Evolutionary conservation across 1,139 yeast genomes (phyloP), one percentile per base, ranked within the genome.

Genomic region (Lodderomyces jiufengensis): DNA sequence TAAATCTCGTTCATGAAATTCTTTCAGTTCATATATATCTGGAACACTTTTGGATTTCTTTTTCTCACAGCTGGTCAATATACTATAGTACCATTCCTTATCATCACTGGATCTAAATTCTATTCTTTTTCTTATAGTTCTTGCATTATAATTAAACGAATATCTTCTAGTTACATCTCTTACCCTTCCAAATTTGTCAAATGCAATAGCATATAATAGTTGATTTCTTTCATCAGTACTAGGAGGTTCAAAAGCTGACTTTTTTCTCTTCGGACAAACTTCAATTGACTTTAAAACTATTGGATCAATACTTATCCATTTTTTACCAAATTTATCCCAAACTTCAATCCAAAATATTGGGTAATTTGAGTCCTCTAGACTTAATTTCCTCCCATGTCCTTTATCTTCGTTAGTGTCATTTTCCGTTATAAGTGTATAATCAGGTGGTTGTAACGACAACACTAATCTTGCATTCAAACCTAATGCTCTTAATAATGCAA

Each of bases 331-430:
- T 34, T 73, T 73, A 54, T 92, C 92, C 95, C 95, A 92, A 0
- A 85, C 96, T 55, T 92, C 99, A 11, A 79, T 80, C 98, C 98
- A 92, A 52, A 84, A 87, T 0, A 87, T 69, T 0, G 97, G 97
- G 50, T 65, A 81, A 4, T 56, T 50, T 0, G 77, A 63, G 14
- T 59, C 58, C 6, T 57, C 59, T 22, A 55, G 46, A 3, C 20
- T 31, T 5, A 12, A n/a, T n/a, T n/a, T n/a, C n/a, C n/a, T n/a
- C n/a, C n/a, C n/a, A n/a, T n/a, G 24, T 28, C 6, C 33, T 6
- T 23, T 16, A 9, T 27, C 38, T 38, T 8, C 18, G 13, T 30
- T 12, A 58, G 58, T 3, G 3, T 10, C 12, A 16, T 11, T 24
- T 23, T 45, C 39, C 1, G 61, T 43, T 1, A 62, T 55, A 12